phyloP scores from a whole-genome alignment of 2,329 filamentous ascomycete genomes.

The Alternaria sp. region DNA sequence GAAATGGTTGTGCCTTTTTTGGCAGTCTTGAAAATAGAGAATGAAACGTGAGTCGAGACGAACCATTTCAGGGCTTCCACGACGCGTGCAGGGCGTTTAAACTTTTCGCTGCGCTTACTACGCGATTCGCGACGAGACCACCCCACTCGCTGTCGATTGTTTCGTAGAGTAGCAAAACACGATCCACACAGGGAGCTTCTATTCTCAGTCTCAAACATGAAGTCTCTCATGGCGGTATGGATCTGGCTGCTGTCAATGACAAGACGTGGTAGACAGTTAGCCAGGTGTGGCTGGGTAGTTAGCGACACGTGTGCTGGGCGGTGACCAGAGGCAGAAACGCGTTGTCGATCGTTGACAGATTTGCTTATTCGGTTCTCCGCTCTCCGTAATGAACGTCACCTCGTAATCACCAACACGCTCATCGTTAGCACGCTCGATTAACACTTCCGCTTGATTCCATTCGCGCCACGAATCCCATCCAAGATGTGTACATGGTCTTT shows the following conservation, averaged over 20 bases:
- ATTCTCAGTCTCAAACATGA: slow-evolving; percentile 9
- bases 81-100: slow-evolving; percentile 1
- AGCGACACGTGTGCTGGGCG: slow-evolving; percentile 12
- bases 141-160: slow-evolving; percentile 2
- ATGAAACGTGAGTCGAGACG: slow-evolving; percentile 13
- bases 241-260: slow-evolving; percentile 10
- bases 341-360: slow-evolving; percentile 8
- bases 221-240: slow-evolving; percentile 1
- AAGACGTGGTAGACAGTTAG: slow-evolving; percentile 1
- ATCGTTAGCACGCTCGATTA: slow-evolving; percentile 8
- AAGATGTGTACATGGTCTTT: neutral
- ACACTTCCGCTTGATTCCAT: slow-evolving; percentile 4
- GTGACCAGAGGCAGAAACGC: slow-evolving; percentile 11
- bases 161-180: slow-evolving; percentile 10
- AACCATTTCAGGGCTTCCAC: slow-evolving; percentile 22
- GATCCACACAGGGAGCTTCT: neutral
- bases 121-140: slow-evolving; percentile 15
- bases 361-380: slow-evolving; percentile 23
- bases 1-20: neutral
- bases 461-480: neutral
- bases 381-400: slow-evolving; percentile 22
- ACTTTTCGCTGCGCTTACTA: slow-evolving; percentile 3
- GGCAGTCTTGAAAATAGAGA: neutral
- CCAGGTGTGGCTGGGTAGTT: slow-evolving; percentile 3
- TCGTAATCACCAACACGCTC: slow-evolving; percentile 17